A percentile compares a stretch with the other conserved stretches of the same genome.
These are phyloP conservation scores for Mycena indigotica DNA, from an alignment of 768 basidiomycete genomes.

Conservation along the genomic window DNA sequence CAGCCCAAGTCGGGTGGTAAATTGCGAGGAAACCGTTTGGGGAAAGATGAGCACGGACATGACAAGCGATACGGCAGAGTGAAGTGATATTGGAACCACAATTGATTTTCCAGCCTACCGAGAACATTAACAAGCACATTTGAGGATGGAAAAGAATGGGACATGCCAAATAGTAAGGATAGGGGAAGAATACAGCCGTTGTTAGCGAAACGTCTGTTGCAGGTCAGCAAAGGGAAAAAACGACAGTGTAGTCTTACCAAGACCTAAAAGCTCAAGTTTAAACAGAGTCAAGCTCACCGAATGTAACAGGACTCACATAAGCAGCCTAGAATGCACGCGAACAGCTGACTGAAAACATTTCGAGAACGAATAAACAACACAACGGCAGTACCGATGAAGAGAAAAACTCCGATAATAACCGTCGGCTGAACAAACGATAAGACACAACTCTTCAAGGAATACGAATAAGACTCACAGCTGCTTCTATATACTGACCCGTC, in stretches of 20 bases:
- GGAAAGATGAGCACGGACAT: conserved; percentile 63
- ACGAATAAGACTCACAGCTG: conserved; percentile 30
- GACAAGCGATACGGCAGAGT: conserved; percentile 57
- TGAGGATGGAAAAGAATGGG: too few species aligned
- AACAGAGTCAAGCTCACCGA: neutral
- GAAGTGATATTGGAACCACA: conserved; percentile 59
- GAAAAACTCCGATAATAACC: conserved; percentile 60
- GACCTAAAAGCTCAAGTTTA: conserved; percentile 5
- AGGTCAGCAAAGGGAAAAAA: neutral
- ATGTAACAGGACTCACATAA: conserved; percentile 36
- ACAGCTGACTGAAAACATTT: conserved; percentile 61
- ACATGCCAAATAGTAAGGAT: conserved; percentile 61
- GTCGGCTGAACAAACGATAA: conserved; percentile 46
- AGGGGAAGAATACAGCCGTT: conserved; percentile 63
- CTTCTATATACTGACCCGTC: conserved; percentile 60
- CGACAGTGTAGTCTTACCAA: conserved; percentile 42
- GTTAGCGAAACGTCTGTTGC: conserved; percentile 58
- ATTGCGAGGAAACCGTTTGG: conserved; percentile 59
- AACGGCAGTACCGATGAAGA: conserved; percentile 60
- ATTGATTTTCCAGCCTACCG: conserved; percentile 53
- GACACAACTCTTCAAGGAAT: neutral
- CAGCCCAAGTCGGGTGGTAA: conserved; percentile 49
- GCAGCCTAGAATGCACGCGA: conserved; percentile 59
- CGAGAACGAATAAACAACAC: conserved; percentile 63
- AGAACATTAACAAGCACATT: conserved; percentile 25